Evolutionary conservation across 2,329 filamentous ascomycete genomes (phyloP), one percentile per base, ranked within the genome.

Genomic region (Beauveria brongniartii): DNA sequence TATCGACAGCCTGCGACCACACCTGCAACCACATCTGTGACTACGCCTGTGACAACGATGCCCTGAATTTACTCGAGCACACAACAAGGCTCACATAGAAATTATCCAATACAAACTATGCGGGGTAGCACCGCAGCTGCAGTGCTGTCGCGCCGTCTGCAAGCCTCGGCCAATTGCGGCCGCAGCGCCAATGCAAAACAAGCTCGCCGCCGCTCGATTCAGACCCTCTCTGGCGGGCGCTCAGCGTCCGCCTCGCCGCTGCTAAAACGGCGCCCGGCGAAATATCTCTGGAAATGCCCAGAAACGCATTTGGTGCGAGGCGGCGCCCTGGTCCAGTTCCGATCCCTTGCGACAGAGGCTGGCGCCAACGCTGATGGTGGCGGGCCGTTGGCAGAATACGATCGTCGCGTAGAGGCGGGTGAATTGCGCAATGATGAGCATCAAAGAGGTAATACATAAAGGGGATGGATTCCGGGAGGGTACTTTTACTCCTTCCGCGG

Each of bases 381-480:
- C 64, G 92, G 92, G 0, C 94, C 94, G 2, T 81, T 97, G 69
- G 82, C 86, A 65, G 93, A 97, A 74, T 99, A 99, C 73, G 89
- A 97, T 72, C 80, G 82, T 63, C 84, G 93, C 52, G 92, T 99
- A 9, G 79, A 85, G 52, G 77, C 80, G 48, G 91, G 92, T 12
- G 78, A 84, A 54, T 73, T 99, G 65, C 83, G 89, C 65, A 91
- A 97, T 72, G 94, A 99, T 72, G 86, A 91, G 65, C 90, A 97
- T 74, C 94, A 99, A 74, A 81, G 94, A 81, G 87, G 90, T 92
- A 77, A 67, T 78, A 64, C 54, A 22, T 50, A 30, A 51, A 6
- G 2, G 4, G 12, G 24, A n/a, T n/a, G n/a, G 3, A 3, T 24
- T 3, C 10, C 22, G 22, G 0, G 3, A 9, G 5, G 12, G 34